phyloP scores from a whole-genome alignment of 2,329 filamentous ascomycete genomes.

The Aspergillus neoniger region DNA sequence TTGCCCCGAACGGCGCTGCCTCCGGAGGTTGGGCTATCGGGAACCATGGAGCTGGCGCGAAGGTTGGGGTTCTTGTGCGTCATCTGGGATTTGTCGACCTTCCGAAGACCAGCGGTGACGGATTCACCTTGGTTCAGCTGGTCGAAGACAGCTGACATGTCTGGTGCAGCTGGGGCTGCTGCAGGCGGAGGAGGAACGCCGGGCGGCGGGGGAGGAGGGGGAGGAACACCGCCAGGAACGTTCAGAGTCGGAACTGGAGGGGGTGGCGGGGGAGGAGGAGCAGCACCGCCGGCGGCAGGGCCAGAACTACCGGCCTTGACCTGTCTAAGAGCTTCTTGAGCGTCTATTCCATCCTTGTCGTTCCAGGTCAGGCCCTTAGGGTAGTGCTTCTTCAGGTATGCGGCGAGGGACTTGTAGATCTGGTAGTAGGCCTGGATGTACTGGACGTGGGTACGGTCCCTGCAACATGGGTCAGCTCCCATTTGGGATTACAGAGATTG shows the following conservation, averaged over 20 bases:
- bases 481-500: background rate
- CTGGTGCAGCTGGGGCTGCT: conserved; percentile 52
- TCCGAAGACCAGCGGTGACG: conserved; percentile 86
- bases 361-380: conserved; percentile 85
- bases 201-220: conserved; percentile 69
- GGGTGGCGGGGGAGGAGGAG: conserved; percentile 54
- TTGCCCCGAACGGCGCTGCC: conserved; percentile 66
- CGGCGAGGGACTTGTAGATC: conserved; percentile 78
- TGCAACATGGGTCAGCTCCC: conserved; percentile 41
- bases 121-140: conserved; percentile 85
- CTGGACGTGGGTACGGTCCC: conserved; percentile 76
- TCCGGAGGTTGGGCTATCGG: conserved; percentile 56
- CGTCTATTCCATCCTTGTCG: conserved; percentile 69
- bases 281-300: conserved; percentile 37
- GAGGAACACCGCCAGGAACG: conserved; percentile 58
- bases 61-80: conserved; percentile 96
- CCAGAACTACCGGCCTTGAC: conserved; percentile 45
- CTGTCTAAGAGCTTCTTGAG: conserved; percentile 67
- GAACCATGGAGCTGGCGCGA: conserved; percentile 70
- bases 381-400: conserved; percentile 84
- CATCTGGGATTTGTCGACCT: conserved; percentile 95
- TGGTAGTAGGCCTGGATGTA: conserved; percentile 94
- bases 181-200: conserved; percentile 57
- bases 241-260: conserved; percentile 50
- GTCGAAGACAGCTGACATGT: conserved; percentile 85